Evolutionary conservation across 164 flowering plant genomes (phyloP).

Genomic region (Platanus orientalis): DNA sequence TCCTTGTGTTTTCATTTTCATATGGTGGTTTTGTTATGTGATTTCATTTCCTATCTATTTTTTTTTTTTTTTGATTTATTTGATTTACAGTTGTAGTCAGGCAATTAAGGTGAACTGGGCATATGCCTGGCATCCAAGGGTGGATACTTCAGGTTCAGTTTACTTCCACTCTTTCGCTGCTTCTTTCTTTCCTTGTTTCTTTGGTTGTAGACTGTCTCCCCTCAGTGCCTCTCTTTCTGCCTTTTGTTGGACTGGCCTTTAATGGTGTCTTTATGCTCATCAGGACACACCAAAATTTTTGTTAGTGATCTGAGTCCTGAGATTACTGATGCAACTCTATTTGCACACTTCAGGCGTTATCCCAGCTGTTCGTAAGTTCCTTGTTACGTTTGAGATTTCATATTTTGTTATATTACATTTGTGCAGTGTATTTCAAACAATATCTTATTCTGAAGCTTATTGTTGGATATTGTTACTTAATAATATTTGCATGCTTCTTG

Average conservation of each 20-base stretch:
- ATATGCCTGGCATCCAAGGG: conserved; percentile 95
- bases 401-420: neutral
- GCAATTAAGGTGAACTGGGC: conserved; percentile 99
- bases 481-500: conserved; percentile 75
- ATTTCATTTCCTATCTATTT: too few species aligned
- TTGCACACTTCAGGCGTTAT: conserved; percentile 79
- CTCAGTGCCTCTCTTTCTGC: neutral
- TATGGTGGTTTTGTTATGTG: neutral
- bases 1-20: neutral
- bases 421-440: neutral
- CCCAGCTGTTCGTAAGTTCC: conserved; percentile 86
- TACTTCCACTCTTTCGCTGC: neutral
- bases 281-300: conserved; percentile 83
- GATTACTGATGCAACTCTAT: conserved; percentile 86
- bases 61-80: neutral
- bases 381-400: neutral
- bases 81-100: conserved; percentile 80
- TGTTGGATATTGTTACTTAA: neutral
- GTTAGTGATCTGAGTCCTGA: conserved; percentile 94
- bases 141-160: conserved; percentile 75
- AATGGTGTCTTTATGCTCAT: conserved; percentile 9
- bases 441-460: neutral
- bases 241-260: neutral
- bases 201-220: neutral
- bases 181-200: conserved; percentile 1